Conservation (phyloP, 106 monocot species). For the Platanthera zijinensis region DNA sequence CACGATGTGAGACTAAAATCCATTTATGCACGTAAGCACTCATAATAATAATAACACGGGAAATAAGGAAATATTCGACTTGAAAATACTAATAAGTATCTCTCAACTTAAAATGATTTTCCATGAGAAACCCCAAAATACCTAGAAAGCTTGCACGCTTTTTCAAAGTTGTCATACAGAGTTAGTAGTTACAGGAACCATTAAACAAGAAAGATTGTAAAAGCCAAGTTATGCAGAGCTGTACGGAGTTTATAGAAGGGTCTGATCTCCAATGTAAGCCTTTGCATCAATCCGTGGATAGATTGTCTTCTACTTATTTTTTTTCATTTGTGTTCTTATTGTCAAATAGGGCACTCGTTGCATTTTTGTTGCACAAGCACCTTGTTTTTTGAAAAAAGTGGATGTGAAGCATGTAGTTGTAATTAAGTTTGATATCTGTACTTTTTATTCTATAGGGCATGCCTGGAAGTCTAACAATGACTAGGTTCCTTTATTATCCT, state of each 20-base stretch:
- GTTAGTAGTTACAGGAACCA: background rate
- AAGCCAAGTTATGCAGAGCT: background rate
- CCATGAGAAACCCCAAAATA: background rate
- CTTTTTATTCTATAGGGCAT: background rate
- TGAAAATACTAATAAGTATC: too few species aligned
- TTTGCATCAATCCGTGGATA: background rate
- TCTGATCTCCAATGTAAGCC: background rate
- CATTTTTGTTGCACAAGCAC: background rate
- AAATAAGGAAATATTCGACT: too few species aligned
- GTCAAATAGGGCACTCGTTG: background rate
- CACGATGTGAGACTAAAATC: too few species aligned
- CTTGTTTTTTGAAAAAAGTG: background rate
- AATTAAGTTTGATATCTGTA: background rate
- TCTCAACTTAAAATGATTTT: background rate
- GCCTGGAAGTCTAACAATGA: background rate
- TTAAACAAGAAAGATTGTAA: background rate
- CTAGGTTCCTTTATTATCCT: too few species aligned
- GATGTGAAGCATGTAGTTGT: background rate
- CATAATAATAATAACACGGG: too few species aligned
- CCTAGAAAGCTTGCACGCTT: background rate
- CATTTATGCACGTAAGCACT: too few species aligned
- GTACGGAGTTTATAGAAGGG: background rate
- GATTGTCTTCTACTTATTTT: background rate
- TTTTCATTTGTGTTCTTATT: background rate
- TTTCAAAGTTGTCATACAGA: background rate